Percentiles rank a stretch among this genome's conserved stretches.
phyloP scores from a whole-genome alignment of 2,329 filamentous ascomycete species.

The Aspergillus felis region DNA sequence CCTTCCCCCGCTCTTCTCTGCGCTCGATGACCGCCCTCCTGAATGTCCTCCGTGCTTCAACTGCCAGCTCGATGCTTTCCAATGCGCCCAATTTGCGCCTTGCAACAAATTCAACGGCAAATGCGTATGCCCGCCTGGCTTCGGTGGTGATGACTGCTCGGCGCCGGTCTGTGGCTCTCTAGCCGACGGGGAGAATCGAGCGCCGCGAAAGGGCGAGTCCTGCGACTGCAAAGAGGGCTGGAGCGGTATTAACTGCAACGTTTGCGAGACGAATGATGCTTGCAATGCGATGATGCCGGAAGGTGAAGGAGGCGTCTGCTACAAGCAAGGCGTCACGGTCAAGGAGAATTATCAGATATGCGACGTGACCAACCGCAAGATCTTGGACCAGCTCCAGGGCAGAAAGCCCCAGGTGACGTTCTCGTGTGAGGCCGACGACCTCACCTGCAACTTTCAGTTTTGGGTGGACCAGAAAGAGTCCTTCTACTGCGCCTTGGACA shows the following conservation, averaged over 20 bases:
- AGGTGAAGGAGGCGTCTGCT: constrained; percentile 80
- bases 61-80: constrained; percentile 89
- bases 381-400: constrained; percentile 77
- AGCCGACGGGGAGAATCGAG: constrained; percentile 72
- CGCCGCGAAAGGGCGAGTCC: constrained; percentile 64
- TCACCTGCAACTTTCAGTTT: constrained; percentile 93
- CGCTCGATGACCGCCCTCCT: constrained; percentile 67
- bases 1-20: constrained; percentile 63
- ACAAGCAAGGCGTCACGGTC: constrained; percentile 82
- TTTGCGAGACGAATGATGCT: constrained; percentile 77
- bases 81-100: constrained; percentile 82
- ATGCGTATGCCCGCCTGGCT: constrained; percentile 87
- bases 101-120: constrained; percentile 90
- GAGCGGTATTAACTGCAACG: constrained; percentile 96
- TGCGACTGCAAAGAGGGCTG: constrained; percentile 92
- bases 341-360: constrained; percentile 98
- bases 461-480: constrained; percentile 94
- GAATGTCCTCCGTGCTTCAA: constrained; percentile 71
- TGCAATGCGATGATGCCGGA: constrained; percentile 87
- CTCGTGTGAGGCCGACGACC: constrained; percentile 70
- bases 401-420: constrained; percentile 93
- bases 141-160: constrained; percentile 90
- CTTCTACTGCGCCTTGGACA: constrained; percentile 88
- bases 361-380: constrained; percentile 94
- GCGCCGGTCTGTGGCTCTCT: constrained; percentile 89